Base-by-base conservation (phyloP, 2,329 filamentous ascomycete species). In the Pseudohalonectria lignicola region DNA sequence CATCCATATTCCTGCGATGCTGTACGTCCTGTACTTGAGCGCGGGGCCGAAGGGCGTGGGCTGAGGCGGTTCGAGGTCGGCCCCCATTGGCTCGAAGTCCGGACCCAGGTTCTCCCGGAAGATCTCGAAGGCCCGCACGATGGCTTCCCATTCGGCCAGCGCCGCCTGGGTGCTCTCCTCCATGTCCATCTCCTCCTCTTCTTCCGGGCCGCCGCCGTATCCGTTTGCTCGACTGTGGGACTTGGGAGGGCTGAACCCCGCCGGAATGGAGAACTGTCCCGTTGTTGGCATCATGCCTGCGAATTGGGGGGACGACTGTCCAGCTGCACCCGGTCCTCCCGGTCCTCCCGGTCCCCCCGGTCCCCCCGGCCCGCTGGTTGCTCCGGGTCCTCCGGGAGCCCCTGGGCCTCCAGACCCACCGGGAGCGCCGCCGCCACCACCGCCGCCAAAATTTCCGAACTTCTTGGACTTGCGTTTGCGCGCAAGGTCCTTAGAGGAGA, bases 1-100 rank as follows among this genome's bases (percentile, higher is more conserved):
- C 53, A 84, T 78, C 86, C 87, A 94, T 17, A 95, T 69, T 25
- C 85, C 82, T 3, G 84, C 85, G 45, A 96, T 82, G n/a, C 82
- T 80, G 55, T 86, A 90, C 2, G 84, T 90, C 21, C 85, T 76
- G 53, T 94, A 95, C 45, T 86, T 78, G 6, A 87, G 62, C 0
- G 85, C 82, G 3, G 76, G 73, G 0, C 92, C 90, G 52, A 95
- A 98, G 0, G 90, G 86, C 2, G 86, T 80, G 44, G 73, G 57
- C 34, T 77, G 68, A 37, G 76, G 59, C 41, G 70, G 66, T 30
- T 63, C 68, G 39, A 78, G 75, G 43, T 92, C 86, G 2, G 78
- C 63, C 3, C 75, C 72, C 16, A 96, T 61, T 2, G 86, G 80
- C 43, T 82, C 73, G 56, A 93, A 96, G 31, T 84, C 77, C 5